phyloP scores from a whole-genome alignment of 495 filamentous ascomycete genomes.

The Articulospora tetracladia region DNA sequence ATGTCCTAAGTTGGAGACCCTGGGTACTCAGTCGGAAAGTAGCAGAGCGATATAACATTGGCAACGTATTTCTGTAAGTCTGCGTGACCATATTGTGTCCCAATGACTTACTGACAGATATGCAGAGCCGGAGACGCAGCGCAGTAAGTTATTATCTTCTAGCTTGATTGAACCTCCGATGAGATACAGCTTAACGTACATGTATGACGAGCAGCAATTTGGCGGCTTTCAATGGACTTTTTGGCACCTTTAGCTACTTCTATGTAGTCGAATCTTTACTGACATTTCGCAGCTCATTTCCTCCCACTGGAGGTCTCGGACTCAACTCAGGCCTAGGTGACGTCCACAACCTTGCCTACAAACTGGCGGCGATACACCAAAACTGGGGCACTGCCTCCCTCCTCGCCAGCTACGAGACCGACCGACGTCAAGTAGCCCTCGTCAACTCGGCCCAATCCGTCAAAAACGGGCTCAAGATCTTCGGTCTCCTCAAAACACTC shows the following conservation, averaged over 20 bases:
- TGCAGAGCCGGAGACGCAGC: conserved; percentile 28
- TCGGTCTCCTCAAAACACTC: conserved; percentile 28
- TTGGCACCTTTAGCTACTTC: too few species aligned
- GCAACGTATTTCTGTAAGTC: conserved; percentile 35
- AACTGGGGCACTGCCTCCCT: conserved; percentile 23
- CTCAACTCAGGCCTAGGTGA: conserved; percentile 33
- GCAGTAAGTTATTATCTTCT: too few species aligned
- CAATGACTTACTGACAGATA: background rate
- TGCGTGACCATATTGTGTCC: background rate
- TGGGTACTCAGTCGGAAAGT: conserved; percentile 39
- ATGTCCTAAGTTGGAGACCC: conserved; percentile 35
- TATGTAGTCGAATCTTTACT: too few species aligned
- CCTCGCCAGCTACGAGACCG: conserved; percentile 29
- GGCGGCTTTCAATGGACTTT: too few species aligned
- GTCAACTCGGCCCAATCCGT: conserved; percentile 34
- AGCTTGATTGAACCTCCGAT: too few species aligned
- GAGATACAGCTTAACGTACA: too few species aligned
- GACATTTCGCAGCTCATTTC: too few species aligned
- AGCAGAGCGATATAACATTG: conserved; percentile 29
- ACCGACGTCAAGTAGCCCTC: conserved; percentile 33
- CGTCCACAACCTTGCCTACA: conserved; percentile 30
- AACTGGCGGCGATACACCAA: conserved; percentile 25
- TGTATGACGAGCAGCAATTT: too few species aligned
- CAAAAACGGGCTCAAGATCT: conserved; percentile 36
- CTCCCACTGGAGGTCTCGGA: conserved; percentile 31